Base-by-base conservation (phyloP, 257 asterid species). In the Primulina eburnea region DNA sequence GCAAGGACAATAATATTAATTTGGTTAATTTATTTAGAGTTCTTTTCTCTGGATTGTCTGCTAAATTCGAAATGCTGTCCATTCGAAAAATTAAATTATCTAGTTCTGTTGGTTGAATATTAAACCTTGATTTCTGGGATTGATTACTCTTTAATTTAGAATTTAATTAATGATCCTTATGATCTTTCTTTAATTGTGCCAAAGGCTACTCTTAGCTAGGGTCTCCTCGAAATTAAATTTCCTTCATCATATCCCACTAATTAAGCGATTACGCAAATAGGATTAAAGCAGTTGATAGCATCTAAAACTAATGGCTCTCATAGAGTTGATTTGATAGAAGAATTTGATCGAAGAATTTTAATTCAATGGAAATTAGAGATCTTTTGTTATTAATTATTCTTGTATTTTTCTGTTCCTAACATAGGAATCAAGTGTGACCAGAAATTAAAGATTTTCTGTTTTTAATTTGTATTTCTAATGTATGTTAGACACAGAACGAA, bases 211-310 rank as follows among this genome's bases (percentile, higher is more conserved):
- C 55, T 47, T 40, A 8, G 47, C 47, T 38, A 61, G 30, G n/a
- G n/a, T 24, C 69, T 38, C 69, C 40, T 34, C 56, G 37, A 70
- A 53, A 70, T 60, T 40, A 70, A 53, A 70, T 60, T 40, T 20
- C 60, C 62, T 55, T 69, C 21, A 63, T 64, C 61, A 28, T 47
- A 28, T 76, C 67, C 62, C 71, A 57, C 61, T 77, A 56, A 72
- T 66, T 65, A 34, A 30, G 73, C 68, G 78, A 62, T 73, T 6
- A 64, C 64, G 65, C 8, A 29, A 70, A 56, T 20, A 77, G 61
- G 69, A 37, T 34, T 12, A 73, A 73, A 77, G 65, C 72, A 58
- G 62, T 59, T 72, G 14, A 56, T 67, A 30, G 33, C 73, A 66
- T 66, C 53, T 24, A 53, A 26, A 65, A 73, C 71, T 58, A 58